These are phyloP conservation scores for Neurospora sp. DNA, from an alignment of 2,329 filamentous ascomycete species.

Conservation along the genomic window DNA sequence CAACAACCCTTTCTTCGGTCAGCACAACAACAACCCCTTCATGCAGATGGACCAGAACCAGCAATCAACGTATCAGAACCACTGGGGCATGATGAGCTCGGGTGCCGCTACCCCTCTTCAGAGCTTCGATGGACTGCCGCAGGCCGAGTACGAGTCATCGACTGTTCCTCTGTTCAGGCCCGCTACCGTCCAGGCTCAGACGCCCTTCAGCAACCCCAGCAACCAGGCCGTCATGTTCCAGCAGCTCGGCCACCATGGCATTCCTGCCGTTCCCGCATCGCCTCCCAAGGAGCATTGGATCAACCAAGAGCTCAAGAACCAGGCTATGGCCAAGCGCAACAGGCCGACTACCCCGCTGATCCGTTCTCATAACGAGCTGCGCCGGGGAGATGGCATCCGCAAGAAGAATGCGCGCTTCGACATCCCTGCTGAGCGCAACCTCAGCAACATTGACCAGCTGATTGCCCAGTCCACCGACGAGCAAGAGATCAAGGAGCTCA, in stretches of 20 bases:
- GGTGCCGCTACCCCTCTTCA: constrained; percentile 66
- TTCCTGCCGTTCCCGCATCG: constrained; percentile 41
- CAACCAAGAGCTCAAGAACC: constrained; percentile 34
- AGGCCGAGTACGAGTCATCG: constrained; percentile 39
- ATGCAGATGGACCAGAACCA: constrained; percentile 50
- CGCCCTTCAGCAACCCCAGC: constrained; percentile 43
- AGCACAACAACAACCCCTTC: constrained; percentile 54
- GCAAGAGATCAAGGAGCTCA: constrained; percentile 92
- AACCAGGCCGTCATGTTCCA: constrained; percentile 45
- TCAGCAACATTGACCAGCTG: constrained; percentile 88
- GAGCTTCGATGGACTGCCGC: constrained; percentile 52
- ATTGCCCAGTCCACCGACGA: constrained; percentile 84
- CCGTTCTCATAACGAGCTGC: constrained; percentile 66
- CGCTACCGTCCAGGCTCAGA: constrained; percentile 35
- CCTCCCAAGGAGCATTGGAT: constrained; percentile 49
- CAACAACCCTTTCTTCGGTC: constrained; percentile 52
- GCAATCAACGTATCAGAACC: constrained; percentile 28
- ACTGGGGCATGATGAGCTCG: constrained; percentile 58
- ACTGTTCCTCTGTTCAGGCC: constrained; percentile 41
- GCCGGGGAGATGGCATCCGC: constrained; percentile 77
- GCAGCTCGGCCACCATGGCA: constrained; percentile 33
- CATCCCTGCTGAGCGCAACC: constrained; percentile 85
- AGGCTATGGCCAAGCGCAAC: constrained; percentile 49
- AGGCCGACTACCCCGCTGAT: constrained; percentile 57
- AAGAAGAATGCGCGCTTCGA: constrained; percentile 99